Evolutionary conservation across 106 monocot genomes (phyloP), one percentile per base, ranked within the genome.

Genomic region (Allium fistulosum): DNA sequence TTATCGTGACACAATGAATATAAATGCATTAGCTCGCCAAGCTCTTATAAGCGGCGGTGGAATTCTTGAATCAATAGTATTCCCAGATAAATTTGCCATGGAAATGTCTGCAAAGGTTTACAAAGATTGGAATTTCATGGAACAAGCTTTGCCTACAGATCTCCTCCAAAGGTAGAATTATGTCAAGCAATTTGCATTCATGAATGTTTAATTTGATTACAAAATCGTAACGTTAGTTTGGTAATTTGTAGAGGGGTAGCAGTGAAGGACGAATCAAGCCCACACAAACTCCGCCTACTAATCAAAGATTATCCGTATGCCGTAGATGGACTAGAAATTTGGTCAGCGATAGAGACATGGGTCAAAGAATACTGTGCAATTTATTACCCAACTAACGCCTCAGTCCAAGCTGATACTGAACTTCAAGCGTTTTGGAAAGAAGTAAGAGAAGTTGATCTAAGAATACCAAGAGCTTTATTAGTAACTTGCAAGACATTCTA

Each of bases 1-100:
- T 72, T 90, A 79, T 72, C 80, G 76, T 10, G 90, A 94, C 78
- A 94, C 90, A 8, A 87, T 94, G 94, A 90, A 79, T 79, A 94
- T 94, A 17, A 94, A 94, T 65, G 94, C 90, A 26, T 62, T 90
- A n/a, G 94, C 85, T 9, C 87, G 94, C 6, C 94, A 94, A 67
- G 65, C 69, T 11, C 87, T 94, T 63, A 80, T 90, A 81, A 94
- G 77, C 51, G 89, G 78, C 13, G 87, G 82, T 22, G 94, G 94
- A 18, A 58, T 90, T 53, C 26, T 90, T 1, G 94, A 94, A 71
- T 8, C 13, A 18, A 82, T 81, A 15, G 71, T 87, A n/a, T 84
- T 90, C 66, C 84, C 80, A 1, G 72, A 52, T 11, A 71, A 73
- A 68, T 90, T 74, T 52, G 67, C 87, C 12, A 71, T 94, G 65